Conservation (phyloP, 139 green algal genomes). For the Chlorella sorokiniana region DNA sequence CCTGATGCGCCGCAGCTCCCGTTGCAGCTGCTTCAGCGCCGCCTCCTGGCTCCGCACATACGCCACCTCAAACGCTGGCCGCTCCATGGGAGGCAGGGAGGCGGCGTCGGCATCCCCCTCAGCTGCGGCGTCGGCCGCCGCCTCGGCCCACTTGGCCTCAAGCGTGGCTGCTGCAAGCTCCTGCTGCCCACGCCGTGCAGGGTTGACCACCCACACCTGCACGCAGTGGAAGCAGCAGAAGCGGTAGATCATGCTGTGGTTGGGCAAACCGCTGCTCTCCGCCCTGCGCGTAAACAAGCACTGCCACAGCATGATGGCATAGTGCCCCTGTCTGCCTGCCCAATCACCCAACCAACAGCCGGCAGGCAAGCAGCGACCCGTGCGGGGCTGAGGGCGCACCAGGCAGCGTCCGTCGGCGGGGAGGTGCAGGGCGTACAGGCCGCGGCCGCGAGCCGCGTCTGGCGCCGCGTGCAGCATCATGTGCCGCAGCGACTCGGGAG, state of each 20-base stretch:
- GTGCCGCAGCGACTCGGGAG: conserved; percentile 66
- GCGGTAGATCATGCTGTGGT: too few species aligned
- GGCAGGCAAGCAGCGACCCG: too few species aligned
- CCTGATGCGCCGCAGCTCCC: conserved; percentile 29
- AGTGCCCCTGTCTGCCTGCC: neutral
- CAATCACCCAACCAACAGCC: neutral
- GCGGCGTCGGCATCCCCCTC: neutral
- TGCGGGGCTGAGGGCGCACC: too few species aligned
- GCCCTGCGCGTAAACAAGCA: too few species aligned
- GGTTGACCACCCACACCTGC: conserved; percentile 50
- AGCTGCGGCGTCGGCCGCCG: conserved; percentile 2
- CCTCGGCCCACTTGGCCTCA: conserved; percentile 68
- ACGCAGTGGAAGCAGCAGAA: too few species aligned
- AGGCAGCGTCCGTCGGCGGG: conserved; percentile 37
- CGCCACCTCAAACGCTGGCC: conserved; percentile 55
- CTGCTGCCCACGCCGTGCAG: conserved; percentile 25
- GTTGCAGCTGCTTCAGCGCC: conserved; percentile 26
- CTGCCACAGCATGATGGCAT: too few species aligned
- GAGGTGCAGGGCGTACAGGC: conserved; percentile 65
- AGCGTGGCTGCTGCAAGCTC: conserved; percentile 59
- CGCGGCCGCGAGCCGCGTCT: conserved; percentile 49
- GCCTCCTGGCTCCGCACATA: conserved; percentile 56
- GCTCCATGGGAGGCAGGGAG: neutral
- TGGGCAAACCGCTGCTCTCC: too few species aligned
- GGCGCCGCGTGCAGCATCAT: conserved; percentile 69